Evolutionary conservation across 2,329 filamentous ascomycete species (phyloP).

Genomic region (Pseudogymnoascus sp.): DNA sequence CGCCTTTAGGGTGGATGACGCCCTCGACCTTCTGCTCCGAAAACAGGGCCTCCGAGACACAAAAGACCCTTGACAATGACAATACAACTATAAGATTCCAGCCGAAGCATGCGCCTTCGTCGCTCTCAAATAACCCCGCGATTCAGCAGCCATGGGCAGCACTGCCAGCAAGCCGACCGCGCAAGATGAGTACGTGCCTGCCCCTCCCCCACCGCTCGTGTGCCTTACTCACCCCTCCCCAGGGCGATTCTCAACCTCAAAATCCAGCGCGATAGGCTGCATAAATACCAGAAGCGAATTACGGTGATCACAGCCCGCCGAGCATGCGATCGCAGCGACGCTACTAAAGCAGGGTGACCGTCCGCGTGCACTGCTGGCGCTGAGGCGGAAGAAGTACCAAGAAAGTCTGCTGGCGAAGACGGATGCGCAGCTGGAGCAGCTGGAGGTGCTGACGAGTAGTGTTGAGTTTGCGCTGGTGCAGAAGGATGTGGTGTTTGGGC

Average conservation of each 20-base stretch:
- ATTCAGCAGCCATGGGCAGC: slow-evolving; percentile 52
- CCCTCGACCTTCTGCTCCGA: background rate
- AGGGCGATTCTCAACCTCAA: slow-evolving; percentile 98
- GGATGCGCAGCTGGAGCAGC: slow-evolving; percentile 85
- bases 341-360: slow-evolving; percentile 78
- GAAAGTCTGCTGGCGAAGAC: slow-evolving; percentile 83
- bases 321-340: slow-evolving; percentile 78
- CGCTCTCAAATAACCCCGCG: background rate
- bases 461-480: slow-evolving; percentile 96
- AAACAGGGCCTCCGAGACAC: slow-evolving; percentile 4
- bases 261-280: slow-evolving; percentile 92
- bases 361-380: slow-evolving; percentile 72
- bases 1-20: background rate
- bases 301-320: slow-evolving; percentile 73
- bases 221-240: slow-evolving; percentile 14
- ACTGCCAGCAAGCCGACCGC: slow-evolving; percentile 62
- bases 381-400: slow-evolving; percentile 95
- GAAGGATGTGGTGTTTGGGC: slow-evolving; percentile 88
- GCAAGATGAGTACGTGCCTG: slow-evolving; percentile 71
- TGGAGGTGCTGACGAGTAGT: slow-evolving; percentile 79
- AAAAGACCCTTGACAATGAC: slow-evolving; percentile 12
- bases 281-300: slow-evolving; percentile 91
- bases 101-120: background rate
- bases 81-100: slow-evolving; percentile 5
- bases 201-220: slow-evolving; percentile 11